Conservation (phyloP, 345 rosid genomes). For the Litchi chinensis region DNA sequence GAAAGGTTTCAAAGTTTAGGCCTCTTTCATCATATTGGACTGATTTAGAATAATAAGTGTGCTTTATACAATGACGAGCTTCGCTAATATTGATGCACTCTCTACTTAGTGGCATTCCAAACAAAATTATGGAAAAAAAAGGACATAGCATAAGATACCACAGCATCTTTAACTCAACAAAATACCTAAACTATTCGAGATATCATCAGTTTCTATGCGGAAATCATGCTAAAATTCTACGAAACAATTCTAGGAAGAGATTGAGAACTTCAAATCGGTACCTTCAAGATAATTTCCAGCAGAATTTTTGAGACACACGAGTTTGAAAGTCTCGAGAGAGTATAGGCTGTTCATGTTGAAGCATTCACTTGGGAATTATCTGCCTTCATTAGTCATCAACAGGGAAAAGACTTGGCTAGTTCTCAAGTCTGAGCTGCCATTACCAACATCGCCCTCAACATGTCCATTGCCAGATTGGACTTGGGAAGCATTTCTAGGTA, state of each 20-base stretch:
- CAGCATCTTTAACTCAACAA: not conserved
- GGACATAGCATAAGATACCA: not conserved
- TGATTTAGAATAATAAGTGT: not conserved
- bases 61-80: slow-evolving; percentile 8
- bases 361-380: slow-evolving; percentile 35
- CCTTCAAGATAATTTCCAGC: slow-evolving; percentile 2
- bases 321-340: not conserved
- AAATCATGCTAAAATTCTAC: not conserved
- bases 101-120: not conserved
- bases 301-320: not conserved
- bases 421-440: slow-evolving; percentile 57
- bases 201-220: not conserved
- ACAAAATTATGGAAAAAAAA: too few relatives aligned
- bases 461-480: slow-evolving; percentile 28
- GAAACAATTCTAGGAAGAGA: not conserved
- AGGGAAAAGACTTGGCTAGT: slow-evolving; percentile 84
- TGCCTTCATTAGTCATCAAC: slow-evolving; percentile 79
- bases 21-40: not conserved
- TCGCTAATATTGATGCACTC: slow-evolving; percentile 1
- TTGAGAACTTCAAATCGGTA: not conserved
- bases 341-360: not conserved
- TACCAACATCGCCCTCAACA: slow-evolving; percentile 36
- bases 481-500: slow-evolving; percentile 23
- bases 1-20: not conserved
- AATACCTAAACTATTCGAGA: not conserved